Evolutionary conservation across 148 eudicot genomes (phyloP).

Genomic region (Dysphania ambrosioides): DNA sequence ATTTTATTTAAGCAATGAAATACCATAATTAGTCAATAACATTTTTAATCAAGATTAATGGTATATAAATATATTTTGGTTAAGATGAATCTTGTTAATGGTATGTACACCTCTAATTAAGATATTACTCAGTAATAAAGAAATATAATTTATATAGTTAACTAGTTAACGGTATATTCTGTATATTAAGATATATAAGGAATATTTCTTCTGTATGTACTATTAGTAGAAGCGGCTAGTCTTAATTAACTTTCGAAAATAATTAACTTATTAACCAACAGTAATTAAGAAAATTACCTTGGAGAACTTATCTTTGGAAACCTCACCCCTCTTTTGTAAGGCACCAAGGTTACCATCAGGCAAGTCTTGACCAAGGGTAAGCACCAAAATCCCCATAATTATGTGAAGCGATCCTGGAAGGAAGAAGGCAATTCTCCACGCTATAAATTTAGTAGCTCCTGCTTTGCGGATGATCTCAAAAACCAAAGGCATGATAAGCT

Average conservation of each 20-base stretch:
- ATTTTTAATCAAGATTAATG: no score
- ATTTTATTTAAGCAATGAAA: background rate
- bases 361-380: slow-evolving; percentile 54
- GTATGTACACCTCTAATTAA: no score
- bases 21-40: background rate
- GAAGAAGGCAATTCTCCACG: slow-evolving; percentile 63
- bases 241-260: no score
- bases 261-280: no score
- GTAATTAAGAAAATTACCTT: slow-evolving; percentile 25
- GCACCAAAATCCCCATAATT: slow-evolving; percentile 41
- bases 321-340: slow-evolving; percentile 40
- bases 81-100: no score
- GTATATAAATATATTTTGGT: no score
- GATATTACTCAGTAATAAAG: no score
- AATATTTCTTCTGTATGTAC: no score
- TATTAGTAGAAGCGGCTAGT: no score
- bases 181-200: no score
- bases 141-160: no score
- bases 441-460: slow-evolving; percentile 38
- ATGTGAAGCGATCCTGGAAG: slow-evolving; percentile 45
- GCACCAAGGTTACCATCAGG: slow-evolving; percentile 52
- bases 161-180: no score
- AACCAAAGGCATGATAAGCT: slow-evolving; percentile 50
- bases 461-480: slow-evolving; percentile 26
- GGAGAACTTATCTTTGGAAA: slow-evolving; percentile 34